phyloP scores from a whole-genome alignment of 1,284 basidiomycete genomes.

The Leccinum pachyderme region DNA sequence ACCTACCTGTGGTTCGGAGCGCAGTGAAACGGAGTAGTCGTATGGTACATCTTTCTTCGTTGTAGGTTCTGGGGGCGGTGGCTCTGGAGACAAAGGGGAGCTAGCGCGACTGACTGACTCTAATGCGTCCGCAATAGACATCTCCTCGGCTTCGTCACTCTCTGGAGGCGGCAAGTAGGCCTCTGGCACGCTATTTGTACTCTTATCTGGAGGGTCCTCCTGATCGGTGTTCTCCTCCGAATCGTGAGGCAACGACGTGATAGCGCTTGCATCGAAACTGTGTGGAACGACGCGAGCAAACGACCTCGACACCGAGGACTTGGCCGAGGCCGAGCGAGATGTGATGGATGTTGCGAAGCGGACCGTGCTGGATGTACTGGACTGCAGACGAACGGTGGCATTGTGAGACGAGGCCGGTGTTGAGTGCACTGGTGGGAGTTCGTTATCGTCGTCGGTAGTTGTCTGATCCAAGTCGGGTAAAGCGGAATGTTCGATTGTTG shows the following conservation, averaged over 20 bases:
- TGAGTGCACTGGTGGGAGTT: conserved; percentile 53
- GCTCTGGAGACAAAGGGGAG: conserved; percentile 44
- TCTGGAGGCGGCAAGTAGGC: conserved; percentile 49
- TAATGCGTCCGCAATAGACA: conserved; percentile 59
- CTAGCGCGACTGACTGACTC: conserved; percentile 55
- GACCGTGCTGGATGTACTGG: conserved; percentile 60
- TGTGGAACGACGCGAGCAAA: conserved; percentile 33
- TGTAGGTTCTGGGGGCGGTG: conserved; percentile 38
- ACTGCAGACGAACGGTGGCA: conserved; percentile 46
- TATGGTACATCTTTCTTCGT: conserved; percentile 51
- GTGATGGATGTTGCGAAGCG: conserved; percentile 72
- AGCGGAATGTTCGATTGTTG: conserved; percentile 61
- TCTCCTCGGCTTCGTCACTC: conserved; percentile 39
- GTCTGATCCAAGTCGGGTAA: conserved; percentile 33
- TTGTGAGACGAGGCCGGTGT: conserved; percentile 54
- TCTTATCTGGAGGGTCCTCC: conserved; percentile 38
- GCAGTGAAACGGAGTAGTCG: conserved; percentile 62
- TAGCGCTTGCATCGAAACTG: conserved; percentile 60
- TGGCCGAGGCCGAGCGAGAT: conserved; percentile 46
- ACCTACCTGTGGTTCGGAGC: conserved; percentile 62
- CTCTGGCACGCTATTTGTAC: conserved; percentile 50
- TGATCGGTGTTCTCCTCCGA: conserved; percentile 40
- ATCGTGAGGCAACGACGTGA: conserved; percentile 50
- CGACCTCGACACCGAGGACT: conserved; percentile 36
- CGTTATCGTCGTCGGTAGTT: conserved; percentile 36